These are phyloP conservation scores for Dalbergia oliveri DNA, from an alignment of 306 rosid genomes.

Conservation along the genomic window DNA sequence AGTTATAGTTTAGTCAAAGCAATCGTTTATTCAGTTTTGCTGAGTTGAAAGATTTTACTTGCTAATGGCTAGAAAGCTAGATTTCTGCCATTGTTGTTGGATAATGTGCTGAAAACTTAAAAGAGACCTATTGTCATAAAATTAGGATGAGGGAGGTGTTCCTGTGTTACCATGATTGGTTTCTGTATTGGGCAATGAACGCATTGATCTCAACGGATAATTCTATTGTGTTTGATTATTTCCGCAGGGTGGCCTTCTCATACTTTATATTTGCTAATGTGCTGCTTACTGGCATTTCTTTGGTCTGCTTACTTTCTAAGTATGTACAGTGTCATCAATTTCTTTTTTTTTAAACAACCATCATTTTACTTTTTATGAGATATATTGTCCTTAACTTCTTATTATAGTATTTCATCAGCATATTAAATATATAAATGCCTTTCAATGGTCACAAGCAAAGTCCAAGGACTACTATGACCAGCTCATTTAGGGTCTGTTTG, in stretches of 20 bases:
- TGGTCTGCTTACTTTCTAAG: neutral
- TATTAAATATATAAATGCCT: slow-evolving; percentile 21
- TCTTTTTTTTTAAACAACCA: neutral
- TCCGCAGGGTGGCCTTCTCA: neutral
- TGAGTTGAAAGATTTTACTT: neutral
- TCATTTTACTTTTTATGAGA: neutral
- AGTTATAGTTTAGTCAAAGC: neutral
- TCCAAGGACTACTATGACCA: neutral
- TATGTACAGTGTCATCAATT: neutral
- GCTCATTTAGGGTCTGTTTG: neutral
- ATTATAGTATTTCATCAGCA: neutral
- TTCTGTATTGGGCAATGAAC: too few relatives aligned
- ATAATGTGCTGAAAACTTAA: neutral
- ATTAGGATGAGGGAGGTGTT: neutral
- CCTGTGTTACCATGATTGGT: neutral
- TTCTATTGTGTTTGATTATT: slow-evolving; percentile 3
- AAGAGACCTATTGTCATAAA: neutral
- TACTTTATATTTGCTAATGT: neutral
- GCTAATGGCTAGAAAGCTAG: neutral
- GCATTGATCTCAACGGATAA: neutral
- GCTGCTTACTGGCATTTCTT: neutral
- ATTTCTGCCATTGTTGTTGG: neutral
- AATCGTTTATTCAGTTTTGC: neutral
- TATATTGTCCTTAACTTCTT: neutral
- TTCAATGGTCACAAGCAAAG: neutral